These are phyloP conservation scores for Talaromyces sp. DNA, from an alignment of 2,329 filamentous ascomycete genomes.

Conservation along the genomic window DNA sequence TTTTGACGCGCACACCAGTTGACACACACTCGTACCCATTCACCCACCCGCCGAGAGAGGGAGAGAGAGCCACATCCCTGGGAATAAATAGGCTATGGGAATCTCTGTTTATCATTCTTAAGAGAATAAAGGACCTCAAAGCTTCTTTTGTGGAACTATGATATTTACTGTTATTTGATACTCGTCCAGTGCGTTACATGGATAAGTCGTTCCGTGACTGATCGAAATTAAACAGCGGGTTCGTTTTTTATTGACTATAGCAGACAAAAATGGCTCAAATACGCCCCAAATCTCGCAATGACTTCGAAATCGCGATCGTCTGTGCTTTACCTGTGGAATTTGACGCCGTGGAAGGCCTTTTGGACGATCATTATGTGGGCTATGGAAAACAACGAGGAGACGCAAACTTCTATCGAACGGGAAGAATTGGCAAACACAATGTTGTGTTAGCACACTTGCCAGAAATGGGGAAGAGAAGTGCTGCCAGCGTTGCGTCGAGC, in stretches of 20 bases:
- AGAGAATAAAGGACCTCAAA: neutral
- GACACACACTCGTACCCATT: too few relatives aligned
- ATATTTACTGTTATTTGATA: neutral
- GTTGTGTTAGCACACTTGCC: constrained; percentile 17
- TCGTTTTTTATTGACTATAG: neutral
- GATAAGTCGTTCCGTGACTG: neutral
- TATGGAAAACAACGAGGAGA: constrained; percentile 2
- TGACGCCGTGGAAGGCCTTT: constrained; percentile 1
- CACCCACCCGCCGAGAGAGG: too few relatives aligned
- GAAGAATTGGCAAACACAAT: constrained; percentile 17
- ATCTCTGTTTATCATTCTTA: neutral
- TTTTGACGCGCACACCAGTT: neutral
- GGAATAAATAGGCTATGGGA: neutral
- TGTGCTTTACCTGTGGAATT: constrained; percentile 6
- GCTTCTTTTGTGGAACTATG: neutral
- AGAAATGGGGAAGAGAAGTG: constrained; percentile 14
- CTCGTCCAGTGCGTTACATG: neutral
- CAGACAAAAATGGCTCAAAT: neutral
- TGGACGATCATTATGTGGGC: constrained; percentile 1
- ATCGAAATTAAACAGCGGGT: neutral
- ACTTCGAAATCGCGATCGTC: constrained; percentile 6
- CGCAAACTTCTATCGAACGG: constrained; percentile 13
- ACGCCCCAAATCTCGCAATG: neutral
- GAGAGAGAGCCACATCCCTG: too few relatives aligned
- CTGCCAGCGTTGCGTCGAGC: constrained; percentile 7